These are phyloP conservation scores for Lactarius sp. DNA, from an alignment of 768 basidiomycete species.

Conservation along the genomic window DNA sequence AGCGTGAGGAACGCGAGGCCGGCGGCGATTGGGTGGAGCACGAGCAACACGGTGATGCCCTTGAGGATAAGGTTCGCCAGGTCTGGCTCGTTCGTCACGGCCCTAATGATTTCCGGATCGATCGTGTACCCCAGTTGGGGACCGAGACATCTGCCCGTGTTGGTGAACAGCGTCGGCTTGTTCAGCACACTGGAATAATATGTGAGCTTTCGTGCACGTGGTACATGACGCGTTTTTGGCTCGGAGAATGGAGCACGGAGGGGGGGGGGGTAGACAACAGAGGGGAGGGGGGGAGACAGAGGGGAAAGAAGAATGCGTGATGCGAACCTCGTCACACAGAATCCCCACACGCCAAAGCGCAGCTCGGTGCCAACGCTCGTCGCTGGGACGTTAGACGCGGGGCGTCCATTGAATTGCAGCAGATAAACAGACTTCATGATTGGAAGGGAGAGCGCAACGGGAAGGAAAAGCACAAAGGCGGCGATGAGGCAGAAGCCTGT, in stretches of 20 bases:
- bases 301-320: background rate
- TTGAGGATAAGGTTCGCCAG: slow-evolving; percentile 46
- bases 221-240: background rate
- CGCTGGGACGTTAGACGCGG: slow-evolving; percentile 26
- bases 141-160: slow-evolving; percentile 50
- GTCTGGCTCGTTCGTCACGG: slow-evolving; percentile 41
- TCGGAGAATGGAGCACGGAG: background rate
- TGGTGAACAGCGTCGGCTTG: slow-evolving; percentile 37
- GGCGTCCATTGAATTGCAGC: slow-evolving; percentile 42
- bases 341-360: slow-evolving; percentile 79
- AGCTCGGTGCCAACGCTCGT: slow-evolving; percentile 56
- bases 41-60: slow-evolving; percentile 44
- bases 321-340: slow-evolving; percentile 57
- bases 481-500: slow-evolving; percentile 48
- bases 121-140: slow-evolving; percentile 68
- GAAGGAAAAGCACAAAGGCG: slow-evolving; percentile 68
- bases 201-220: background rate
- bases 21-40: slow-evolving; percentile 65
- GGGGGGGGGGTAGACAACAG: background rate
- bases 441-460: slow-evolving; percentile 70
- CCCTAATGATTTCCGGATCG: slow-evolving; percentile 37
- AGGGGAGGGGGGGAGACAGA: background rate
- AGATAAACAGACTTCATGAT: slow-evolving; percentile 70
- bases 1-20: slow-evolving; percentile 54
- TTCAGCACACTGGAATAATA: slow-evolving; percentile 29